Evolutionary conservation across 345 rosid genomes (phyloP).

Genomic region (Diplotaxis tenuifolia): DNA sequence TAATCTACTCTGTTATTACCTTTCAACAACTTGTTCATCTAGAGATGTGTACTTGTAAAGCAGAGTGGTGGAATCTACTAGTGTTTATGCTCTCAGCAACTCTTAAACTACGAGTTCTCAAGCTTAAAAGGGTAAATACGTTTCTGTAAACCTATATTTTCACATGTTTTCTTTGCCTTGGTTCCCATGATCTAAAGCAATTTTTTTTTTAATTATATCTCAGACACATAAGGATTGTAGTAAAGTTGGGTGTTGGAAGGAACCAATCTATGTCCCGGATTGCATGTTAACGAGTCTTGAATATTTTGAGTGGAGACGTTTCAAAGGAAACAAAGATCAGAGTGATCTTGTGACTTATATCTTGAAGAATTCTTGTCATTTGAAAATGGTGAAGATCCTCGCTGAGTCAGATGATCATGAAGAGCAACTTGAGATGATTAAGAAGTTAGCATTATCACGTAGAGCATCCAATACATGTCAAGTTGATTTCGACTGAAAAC

Average conservation of each 20-base stretch:
- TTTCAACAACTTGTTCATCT: constrained; percentile 6
- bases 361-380: background rate
- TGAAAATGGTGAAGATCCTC: background rate
- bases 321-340: background rate
- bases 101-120: constrained; percentile 6
- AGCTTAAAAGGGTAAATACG: background rate
- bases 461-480: background rate
- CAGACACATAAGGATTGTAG: background rate
- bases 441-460: constrained; percentile 2
- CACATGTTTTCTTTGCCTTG: background rate
- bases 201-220: too few relatives aligned
- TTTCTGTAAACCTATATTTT: background rate
- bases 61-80: constrained; percentile 7
- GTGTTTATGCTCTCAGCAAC: background rate
- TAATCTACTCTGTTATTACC: background rate
- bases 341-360: background rate
- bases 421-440: constrained; percentile 7
- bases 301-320: constrained; percentile 14
- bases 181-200: background rate
- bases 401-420: background rate
- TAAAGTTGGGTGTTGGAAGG: background rate
- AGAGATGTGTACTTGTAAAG: constrained; percentile 6
- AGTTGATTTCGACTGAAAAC: background rate
- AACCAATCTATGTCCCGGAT: background rate
- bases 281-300: constrained; percentile 7